phyloP scores from a whole-genome alignment of 148 eudicot species.

The Nepenthes gracilis region DNA sequence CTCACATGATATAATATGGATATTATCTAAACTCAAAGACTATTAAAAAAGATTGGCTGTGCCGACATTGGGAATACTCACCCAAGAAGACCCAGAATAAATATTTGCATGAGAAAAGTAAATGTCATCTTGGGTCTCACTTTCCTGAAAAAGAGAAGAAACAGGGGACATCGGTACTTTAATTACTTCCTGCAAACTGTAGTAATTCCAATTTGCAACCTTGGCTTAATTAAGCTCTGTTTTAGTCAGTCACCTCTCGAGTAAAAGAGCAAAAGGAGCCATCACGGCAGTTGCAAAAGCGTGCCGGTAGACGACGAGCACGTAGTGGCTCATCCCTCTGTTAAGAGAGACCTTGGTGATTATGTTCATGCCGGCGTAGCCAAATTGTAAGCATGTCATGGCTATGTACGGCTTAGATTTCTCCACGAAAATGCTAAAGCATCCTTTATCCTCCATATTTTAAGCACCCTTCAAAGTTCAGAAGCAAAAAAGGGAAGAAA shows the following conservation, averaged over 20 bases:
- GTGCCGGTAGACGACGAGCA: constrained; percentile 68
- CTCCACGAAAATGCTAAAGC: constrained; percentile 22
- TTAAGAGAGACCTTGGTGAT: constrained; percentile 79
- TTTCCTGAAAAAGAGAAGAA: constrained; percentile 26
- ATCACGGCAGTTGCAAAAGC: constrained; percentile 74
- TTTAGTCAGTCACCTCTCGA: constrained; percentile 39
- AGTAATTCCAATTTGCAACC: background rate
- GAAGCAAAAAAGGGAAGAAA: background rate
- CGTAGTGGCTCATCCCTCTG: constrained; percentile 84
- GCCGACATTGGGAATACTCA: background rate
- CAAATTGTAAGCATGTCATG: constrained; percentile 61
- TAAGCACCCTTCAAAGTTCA: background rate
- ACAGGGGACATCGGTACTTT: background rate
- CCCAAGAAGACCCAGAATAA: constrained; percentile 14
- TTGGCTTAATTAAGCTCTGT: background rate
- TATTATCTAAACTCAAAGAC: too few species aligned
- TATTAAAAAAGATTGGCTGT: too few species aligned
- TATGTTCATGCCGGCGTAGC: constrained; percentile 76
- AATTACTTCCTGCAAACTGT: background rate
- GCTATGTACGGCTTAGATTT: constrained; percentile 62
- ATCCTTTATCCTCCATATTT: constrained; percentile 44
- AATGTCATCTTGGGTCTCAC: constrained; percentile 13
- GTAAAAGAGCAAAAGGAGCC: constrained; percentile 70
- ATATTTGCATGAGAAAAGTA: constrained; percentile 14
- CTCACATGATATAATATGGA: too few species aligned